Evolutionary conservation across 1,284 basidiomycete genomes (phyloP), one percentile per base, ranked within the genome.

Genomic region (Hymenochaete sp.): DNA sequence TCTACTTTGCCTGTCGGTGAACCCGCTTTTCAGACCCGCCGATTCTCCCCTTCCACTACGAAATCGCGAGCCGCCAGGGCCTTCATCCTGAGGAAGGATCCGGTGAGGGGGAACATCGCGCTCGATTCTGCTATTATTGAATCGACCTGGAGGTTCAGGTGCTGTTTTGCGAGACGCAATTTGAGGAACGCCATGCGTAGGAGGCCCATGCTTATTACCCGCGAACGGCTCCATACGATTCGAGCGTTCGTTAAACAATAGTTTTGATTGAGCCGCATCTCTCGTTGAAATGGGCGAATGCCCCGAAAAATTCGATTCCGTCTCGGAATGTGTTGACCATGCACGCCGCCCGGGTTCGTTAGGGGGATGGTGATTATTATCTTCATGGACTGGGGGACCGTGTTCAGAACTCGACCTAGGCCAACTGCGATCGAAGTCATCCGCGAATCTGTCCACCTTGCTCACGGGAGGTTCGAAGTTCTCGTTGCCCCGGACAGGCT

Each of bases 381-480:
- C 42, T 18, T 14, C n/a, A 5, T 16, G 5, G 61, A 67, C 53
- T 60, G 62, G 52, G 64, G 57, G 27, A 64, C 58, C 42, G 74
- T 72, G 50, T 67, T 55, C 47, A 64, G 70, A 48, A 22, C 72
- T 71, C 36, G 75, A 72, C 36, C 80, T 79, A 10, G 91, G 90
- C 90, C 91, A 95, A 56, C 87, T 91, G 48, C 92, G 77, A 64
- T 93, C 92, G 59, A 88, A 93, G 61, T 96, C 92, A 54, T 95
- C 89, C 5, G 72, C 75, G 60, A 90, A 87, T 21, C 87, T 70
- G 38, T 89, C 85, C 56, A 82, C 82, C 57, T 86, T 87, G 54
- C 70, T 77, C 19, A 84, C 73, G 36, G 72, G 67, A 41, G 28
- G 27, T 43, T 38, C 42, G 18, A 36, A 19, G 13, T 5, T 35